Conservation (phyloP, 208 protist species). For the Sergeia podlipaevii region DNA sequence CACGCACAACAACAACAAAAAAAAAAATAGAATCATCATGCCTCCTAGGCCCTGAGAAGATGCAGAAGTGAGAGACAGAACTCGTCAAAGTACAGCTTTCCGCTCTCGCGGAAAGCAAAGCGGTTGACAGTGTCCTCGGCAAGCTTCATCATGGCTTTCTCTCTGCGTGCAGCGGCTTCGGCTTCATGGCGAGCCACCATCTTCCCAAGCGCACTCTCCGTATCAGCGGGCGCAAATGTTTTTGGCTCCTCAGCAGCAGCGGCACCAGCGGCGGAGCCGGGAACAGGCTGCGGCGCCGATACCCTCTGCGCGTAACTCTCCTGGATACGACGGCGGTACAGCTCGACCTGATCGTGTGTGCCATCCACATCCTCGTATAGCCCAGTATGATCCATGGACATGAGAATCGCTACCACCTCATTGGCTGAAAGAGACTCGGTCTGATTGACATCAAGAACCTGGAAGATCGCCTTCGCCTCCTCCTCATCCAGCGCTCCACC, state of each 20-base stretch:
- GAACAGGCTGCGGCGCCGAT: background rate
- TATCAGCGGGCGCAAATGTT: background rate
- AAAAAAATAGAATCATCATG: background rate
- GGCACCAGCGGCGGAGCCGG: background rate
- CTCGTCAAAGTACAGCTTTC: slow-evolving; percentile 55
- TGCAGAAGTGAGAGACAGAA: slow-evolving; percentile 61
- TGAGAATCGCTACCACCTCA: slow-evolving; percentile 11
- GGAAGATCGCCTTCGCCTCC: slow-evolving; percentile 29
- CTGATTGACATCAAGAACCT: slow-evolving; percentile 11
- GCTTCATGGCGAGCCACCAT: slow-evolving; percentile 15
- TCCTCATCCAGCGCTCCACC: slow-evolving; percentile 30
- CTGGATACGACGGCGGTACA: slow-evolving; percentile 16
- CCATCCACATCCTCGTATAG: slow-evolving; percentile 36
- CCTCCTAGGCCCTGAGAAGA: slow-evolving; percentile 36
- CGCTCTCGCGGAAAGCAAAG: slow-evolving; percentile 38
- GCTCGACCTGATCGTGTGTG: slow-evolving; percentile 15
- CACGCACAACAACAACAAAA: background rate
- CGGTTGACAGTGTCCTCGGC: slow-evolving; percentile 16
- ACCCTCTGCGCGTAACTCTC: background rate
- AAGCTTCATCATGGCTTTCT: slow-evolving; percentile 14
- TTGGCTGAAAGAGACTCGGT: slow-evolving; percentile 17
- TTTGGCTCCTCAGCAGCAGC: slow-evolving; percentile 1
- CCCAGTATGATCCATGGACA: slow-evolving; percentile 27
- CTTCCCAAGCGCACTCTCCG: background rate
- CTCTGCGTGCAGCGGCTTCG: slow-evolving; percentile 7